A percentile compares a stretch with the other conserved stretches of the same genome.
Conservation (phyloP, 805 yeast species). For the Nakazawaea ambrosiae region DNA sequence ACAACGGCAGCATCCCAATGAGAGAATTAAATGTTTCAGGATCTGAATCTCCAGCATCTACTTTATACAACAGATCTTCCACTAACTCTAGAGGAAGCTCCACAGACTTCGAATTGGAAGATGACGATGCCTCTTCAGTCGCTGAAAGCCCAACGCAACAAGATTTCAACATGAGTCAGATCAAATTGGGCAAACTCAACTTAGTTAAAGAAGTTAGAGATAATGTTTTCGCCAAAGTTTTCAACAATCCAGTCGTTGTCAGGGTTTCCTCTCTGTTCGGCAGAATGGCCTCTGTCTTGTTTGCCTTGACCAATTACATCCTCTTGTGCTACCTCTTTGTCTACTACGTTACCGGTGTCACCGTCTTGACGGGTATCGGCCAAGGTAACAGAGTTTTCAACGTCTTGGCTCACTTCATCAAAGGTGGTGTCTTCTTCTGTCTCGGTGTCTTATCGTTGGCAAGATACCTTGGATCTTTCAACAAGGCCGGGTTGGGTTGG, state of each 20-base stretch:
- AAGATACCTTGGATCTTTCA: slow-evolving; percentile 80
- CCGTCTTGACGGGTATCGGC: slow-evolving; percentile 67
- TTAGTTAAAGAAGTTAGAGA: slow-evolving; percentile 23
- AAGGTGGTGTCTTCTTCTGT: slow-evolving; percentile 82
- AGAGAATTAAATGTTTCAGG: slow-evolving; percentile 18
- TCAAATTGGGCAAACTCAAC: too few species aligned
- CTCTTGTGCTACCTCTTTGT: slow-evolving; percentile 52
- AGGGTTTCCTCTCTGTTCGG: slow-evolving; percentile 19
- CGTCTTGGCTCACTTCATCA: slow-evolving; percentile 88
- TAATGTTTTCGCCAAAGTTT: slow-evolving; percentile 25
- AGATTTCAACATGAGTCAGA: not conserved
- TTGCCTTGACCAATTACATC: slow-evolving; percentile 53
- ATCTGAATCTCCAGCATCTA: slow-evolving; percentile 26
- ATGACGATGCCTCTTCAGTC: slow-evolving; percentile 7
- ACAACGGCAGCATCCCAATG: slow-evolving; percentile 18
- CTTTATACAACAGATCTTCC: slow-evolving; percentile 17
- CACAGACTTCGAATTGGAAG: slow-evolving; percentile 10
- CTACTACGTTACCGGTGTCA: slow-evolving; percentile 49
- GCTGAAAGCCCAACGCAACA: not conserved
- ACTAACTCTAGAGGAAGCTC: slow-evolving; percentile 1
- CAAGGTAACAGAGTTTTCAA: slow-evolving; percentile 64
- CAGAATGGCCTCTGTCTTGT: slow-evolving; percentile 29
- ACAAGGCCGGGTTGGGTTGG: slow-evolving; percentile 87
- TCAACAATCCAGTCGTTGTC: slow-evolving; percentile 20
- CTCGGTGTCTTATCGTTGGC: slow-evolving; percentile 78